phyloP scores from a whole-genome alignment of 306 rosid species.

The Morella rubra region DNA sequence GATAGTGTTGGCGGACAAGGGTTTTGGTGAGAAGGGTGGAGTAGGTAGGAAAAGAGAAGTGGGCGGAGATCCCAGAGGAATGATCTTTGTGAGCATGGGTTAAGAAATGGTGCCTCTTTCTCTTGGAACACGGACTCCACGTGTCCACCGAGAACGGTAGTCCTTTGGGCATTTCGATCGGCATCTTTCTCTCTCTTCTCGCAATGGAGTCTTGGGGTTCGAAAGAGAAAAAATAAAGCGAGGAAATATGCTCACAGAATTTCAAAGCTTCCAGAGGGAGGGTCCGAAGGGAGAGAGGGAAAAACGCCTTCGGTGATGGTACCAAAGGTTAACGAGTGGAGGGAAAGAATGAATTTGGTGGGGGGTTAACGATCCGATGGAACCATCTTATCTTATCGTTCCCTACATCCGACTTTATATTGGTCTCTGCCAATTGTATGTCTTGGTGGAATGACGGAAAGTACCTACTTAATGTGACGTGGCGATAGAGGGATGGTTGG shows the following conservation, averaged over 20 bases:
- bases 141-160: slow-evolving; percentile 87
- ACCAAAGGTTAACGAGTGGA: no score
- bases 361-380: no score
- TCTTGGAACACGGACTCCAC: slow-evolving; percentile 52
- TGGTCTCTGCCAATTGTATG: no score
- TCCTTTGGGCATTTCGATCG: slow-evolving; percentile 75
- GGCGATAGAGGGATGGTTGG: no score
- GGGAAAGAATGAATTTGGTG: no score
- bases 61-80: slow-evolving; percentile 48
- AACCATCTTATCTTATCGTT: no score
- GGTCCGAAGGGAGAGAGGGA: not conserved
- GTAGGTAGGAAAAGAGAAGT: slow-evolving; percentile 59
- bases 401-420: no score
- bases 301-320: not conserved
- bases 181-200: slow-evolving; percentile 39
- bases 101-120: slow-evolving; percentile 66
- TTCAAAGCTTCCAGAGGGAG: not conserved
- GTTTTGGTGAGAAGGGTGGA: slow-evolving; percentile 58
- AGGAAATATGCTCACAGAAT: no score
- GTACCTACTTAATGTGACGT: no score
- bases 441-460: no score
- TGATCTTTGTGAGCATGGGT: slow-evolving; percentile 87
- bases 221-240: no score
- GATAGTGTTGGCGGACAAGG: slow-evolving; percentile 51
- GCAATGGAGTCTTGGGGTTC: not conserved